These are phyloP conservation scores for Cordyceps cateniannulata DNA, from an alignment of 2,329 filamentous ascomycete genomes.

Conservation along the genomic window DNA sequence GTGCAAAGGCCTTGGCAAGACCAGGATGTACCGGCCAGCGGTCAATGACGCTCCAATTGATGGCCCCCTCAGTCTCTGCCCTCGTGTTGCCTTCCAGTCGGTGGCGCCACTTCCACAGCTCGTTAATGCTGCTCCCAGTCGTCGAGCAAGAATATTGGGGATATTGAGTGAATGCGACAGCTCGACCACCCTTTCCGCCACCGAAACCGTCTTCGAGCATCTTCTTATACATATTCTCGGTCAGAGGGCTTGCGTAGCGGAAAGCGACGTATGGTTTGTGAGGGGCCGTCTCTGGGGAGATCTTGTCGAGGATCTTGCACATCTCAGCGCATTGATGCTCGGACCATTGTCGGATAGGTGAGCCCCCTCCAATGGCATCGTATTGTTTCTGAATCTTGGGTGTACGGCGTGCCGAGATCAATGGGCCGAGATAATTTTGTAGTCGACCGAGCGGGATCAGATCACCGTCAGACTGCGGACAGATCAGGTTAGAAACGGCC, in stretches of 20 bases:
- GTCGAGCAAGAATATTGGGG: constrained; percentile 98
- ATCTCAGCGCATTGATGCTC: constrained; percentile 91
- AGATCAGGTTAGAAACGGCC: constrained; percentile 13
- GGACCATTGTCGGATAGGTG: constrained; percentile 95
- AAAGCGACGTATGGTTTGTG: constrained; percentile 98
- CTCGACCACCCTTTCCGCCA: constrained; percentile 79
- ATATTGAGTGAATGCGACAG: constrained; percentile 96
- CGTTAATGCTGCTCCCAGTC: constrained; percentile 91
- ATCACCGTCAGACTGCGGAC: constrained; percentile 73
- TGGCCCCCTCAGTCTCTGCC: constrained; percentile 55
- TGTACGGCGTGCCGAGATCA: constrained; percentile 80
- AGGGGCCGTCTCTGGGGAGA: constrained; percentile 86
- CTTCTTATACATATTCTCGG: constrained; percentile 84
- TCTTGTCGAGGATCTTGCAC: constrained; percentile 92
- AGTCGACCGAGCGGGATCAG: constrained; percentile 91
- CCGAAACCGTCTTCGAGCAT: constrained; percentile 87
- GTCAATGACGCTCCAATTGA: constrained; percentile 96
- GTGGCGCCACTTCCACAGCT: constrained; percentile 95
- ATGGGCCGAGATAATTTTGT: constrained; percentile 82
- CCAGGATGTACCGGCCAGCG: constrained; percentile 92
- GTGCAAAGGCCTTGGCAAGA: constrained; percentile 84
- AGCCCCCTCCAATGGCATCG: constrained; percentile 90
- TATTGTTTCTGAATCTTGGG: constrained; percentile 98
- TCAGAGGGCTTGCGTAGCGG: constrained; percentile 87
- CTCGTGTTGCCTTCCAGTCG: constrained; percentile 72